Conservation (phyloP, 1,284 basidiomycete genomes). For the Apiotrichum sp. region DNA sequence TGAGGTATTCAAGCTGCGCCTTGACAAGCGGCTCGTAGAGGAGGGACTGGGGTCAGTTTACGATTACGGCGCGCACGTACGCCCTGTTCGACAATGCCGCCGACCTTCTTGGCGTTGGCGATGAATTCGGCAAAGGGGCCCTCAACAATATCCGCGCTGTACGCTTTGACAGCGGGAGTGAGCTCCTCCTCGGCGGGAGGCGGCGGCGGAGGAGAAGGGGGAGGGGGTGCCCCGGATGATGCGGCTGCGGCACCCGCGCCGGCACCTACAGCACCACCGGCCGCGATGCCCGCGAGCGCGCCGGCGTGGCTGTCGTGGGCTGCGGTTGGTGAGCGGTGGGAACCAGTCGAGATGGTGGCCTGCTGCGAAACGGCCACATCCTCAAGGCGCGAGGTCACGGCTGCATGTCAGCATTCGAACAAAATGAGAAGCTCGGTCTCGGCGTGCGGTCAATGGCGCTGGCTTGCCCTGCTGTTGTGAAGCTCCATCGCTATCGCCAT, state of each 20-base stretch:
- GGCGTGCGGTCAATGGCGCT: no score
- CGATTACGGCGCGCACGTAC: conserved; percentile 51
- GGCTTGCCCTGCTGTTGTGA: no score
- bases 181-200: conserved; percentile 42
- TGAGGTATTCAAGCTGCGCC: conserved; percentile 63
- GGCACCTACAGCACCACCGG: conserved; percentile 40
- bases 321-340: conserved; percentile 32
- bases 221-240: conserved; percentile 40
- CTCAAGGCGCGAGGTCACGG: conserved; percentile 89
- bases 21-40: conserved; percentile 61
- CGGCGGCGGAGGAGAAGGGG: conserved; percentile 48
- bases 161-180: conserved; percentile 64
- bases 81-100: conserved; percentile 67
- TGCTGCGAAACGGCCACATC: conserved; percentile 63
- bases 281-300: conserved; percentile 31
- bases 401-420: conserved; percentile 49
- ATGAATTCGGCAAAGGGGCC: conserved; percentile 68
- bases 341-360: conserved; percentile 19
- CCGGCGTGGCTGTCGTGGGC: conserved; percentile 37
- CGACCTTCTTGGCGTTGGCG: conserved; percentile 67
- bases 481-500: no score
- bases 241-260: conserved; percentile 43
- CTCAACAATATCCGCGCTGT: conserved; percentile 65
- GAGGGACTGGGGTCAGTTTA: conserved; percentile 54
- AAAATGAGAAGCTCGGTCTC: no score